Evolutionary conservation across 1,284 basidiomycete genomes (phyloP).

Genomic region (Cutaneotrichosporon dermatis): DNA sequence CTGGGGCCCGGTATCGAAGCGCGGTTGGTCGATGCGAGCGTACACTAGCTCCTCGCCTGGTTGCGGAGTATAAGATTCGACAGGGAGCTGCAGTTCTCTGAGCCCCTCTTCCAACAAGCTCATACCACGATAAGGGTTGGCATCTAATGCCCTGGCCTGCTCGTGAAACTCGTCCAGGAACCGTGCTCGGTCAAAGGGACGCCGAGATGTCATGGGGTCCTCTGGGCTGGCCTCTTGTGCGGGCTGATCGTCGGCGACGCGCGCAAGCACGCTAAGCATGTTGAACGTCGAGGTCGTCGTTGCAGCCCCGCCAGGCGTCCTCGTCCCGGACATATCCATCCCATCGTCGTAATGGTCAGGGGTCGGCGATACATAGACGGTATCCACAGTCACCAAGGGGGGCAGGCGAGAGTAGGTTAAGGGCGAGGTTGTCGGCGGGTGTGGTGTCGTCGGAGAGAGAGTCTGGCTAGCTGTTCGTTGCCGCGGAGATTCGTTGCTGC

Average conservation of each 20-base stretch:
- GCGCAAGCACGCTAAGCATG: constrained; percentile 22
- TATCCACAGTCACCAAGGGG: not conserved
- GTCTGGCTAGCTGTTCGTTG: no score
- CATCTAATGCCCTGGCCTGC: constrained; percentile 17
- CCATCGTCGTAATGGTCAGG: not conserved
- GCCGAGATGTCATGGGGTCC: no score
- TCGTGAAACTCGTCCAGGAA: constrained; percentile 17
- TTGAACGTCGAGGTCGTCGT: constrained; percentile 2
- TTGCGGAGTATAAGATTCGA: not conserved
- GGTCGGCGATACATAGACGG: not conserved
- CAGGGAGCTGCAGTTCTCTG: not conserved
- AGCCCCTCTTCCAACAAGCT: constrained; percentile 17
- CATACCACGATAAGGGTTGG: constrained; percentile 21
- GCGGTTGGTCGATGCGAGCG: constrained; percentile 19
- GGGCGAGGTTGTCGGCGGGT: no score
- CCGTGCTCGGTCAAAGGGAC: constrained; percentile 9
- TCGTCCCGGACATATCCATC: not conserved
- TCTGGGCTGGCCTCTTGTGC: not conserved
- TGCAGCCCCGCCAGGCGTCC: not conserved
- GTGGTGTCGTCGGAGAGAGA: no score
- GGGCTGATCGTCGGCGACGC: constrained; percentile 18
- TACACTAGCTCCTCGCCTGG: constrained; percentile 20
- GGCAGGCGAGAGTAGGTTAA: no score
- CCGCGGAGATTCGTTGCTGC: not conserved
- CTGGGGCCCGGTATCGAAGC: constrained; percentile 13